These are phyloP conservation scores for Talaromyces sp. DNA, from an alignment of 2,329 filamentous ascomycete genomes.

Conservation along the genomic window DNA sequence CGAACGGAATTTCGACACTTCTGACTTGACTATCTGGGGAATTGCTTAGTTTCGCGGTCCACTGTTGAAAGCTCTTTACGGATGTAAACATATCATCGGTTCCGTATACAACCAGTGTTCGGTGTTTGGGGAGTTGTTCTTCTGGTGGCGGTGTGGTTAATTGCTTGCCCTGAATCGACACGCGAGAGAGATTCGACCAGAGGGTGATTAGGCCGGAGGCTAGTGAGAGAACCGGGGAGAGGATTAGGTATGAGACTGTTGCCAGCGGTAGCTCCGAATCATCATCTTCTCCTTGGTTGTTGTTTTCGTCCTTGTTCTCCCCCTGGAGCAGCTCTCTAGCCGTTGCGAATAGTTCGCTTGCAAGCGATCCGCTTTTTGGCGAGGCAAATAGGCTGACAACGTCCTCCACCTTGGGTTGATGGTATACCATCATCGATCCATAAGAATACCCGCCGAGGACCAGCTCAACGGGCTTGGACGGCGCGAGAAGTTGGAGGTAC, in stretches of 20 bases:
- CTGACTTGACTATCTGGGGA: slow-evolving; percentile 44
- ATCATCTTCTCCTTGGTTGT: slow-evolving; percentile 14
- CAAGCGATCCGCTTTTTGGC: slow-evolving; percentile 52
- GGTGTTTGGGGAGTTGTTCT: slow-evolving; percentile 52
- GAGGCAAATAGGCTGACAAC: slow-evolving; percentile 59
- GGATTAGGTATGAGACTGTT: slow-evolving; percentile 49
- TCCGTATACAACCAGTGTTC: slow-evolving; percentile 69
- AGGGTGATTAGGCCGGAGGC: slow-evolving; percentile 61
- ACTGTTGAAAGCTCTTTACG: slow-evolving; percentile 59
- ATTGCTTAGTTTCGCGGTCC: slow-evolving; percentile 55
- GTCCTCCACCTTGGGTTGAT: slow-evolving; percentile 57
- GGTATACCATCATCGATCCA: slow-evolving; percentile 74
- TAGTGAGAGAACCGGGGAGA: slow-evolving; percentile 59
- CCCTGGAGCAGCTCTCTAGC: slow-evolving; percentile 65
- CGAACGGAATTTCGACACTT: slow-evolving; percentile 47
- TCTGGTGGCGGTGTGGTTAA: slow-evolving; percentile 41
- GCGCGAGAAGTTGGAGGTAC: slow-evolving; percentile 50
- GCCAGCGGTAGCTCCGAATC: slow-evolving; percentile 12
- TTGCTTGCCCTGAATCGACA: slow-evolving; percentile 23
- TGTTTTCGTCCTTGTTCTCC: slow-evolving; percentile 47
- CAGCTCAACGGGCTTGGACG: slow-evolving; percentile 8
- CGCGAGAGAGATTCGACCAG: slow-evolving; percentile 45
- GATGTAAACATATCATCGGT: slow-evolving; percentile 70
- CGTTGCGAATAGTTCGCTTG: slow-evolving; percentile 65
- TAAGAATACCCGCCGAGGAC: slow-evolving; percentile 84